Base-by-base conservation (phyloP, 2,329 filamentous ascomycete genomes). In the Blastomyces gilchristii region DNA sequence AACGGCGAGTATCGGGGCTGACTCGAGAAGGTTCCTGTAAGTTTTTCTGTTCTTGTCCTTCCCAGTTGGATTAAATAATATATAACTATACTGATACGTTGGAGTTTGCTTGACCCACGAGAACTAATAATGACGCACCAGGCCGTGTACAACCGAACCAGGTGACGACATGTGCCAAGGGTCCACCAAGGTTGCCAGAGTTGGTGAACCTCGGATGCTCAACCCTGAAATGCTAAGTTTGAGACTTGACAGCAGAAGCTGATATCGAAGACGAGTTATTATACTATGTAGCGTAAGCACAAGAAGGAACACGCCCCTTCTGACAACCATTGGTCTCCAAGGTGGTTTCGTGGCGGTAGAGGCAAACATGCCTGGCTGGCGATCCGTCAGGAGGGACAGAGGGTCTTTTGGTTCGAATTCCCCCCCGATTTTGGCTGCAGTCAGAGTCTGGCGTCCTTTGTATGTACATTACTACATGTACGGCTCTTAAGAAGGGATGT, bases 191-290 rank as follows among this genome's bases (percentile, higher is more conserved):
- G n/a, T 22, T 47, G 41, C 41, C n/a, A 34, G 22, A 59, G 41
- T 22, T 41, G 37, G 34, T 6, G 43, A 57, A 57, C 57, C 57
- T 59, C 57, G 57, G 57, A 59, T 34, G 57, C 16, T 59, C 57
- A 59, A 31, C 14, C 6, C 12, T 39, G 41, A 3, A 18, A 47
- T 41, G 54, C 54, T 37, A 43, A 41, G 54, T 25, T 22, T n/a
- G 16, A 45, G 22, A 50, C 5, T 6, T 50, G 22, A 28, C 49
- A 28, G 5, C 22, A 6, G 25, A 22, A 50, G 22, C 49, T 14
- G 49, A 7, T 14, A 50, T 50, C 2, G 25, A 28, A 14, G 11
- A 22, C 3, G 8, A 22, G 8, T 22, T 47, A 22, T 25, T 25
- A 14, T 1, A 22, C n/a, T 22, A 22, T 22, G n/a, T 22, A 22